Evolutionary conservation across 371 early-diverging fungal species (phyloP), one percentile per base, ranked within the genome.

Genomic region (Mucor mucedo): DNA sequence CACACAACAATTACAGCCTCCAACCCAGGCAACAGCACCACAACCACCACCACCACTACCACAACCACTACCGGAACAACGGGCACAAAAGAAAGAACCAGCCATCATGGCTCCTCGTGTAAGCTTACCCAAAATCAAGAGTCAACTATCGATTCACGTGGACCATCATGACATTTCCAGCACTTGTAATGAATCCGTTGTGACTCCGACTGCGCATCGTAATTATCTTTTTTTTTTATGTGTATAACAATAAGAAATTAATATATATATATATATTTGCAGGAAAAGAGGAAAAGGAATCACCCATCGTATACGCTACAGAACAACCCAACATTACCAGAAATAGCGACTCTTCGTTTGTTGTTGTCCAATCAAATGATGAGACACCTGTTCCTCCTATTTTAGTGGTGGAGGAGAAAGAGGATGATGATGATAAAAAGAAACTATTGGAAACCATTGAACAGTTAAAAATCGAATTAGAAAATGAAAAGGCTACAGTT

Each of bases 401-500:
- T 21, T 1, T 21, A 21, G 52, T 33, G 6, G 6, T 48, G 3
- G 33, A 49, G 11, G 45, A 40, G 30, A 53, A 40, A 10, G 48
- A 54, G n/a, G n/a, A n/a, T n/a, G n/a, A n/a, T n/a, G n/a, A n/a
- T n/a, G n/a, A n/a, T n/a, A n/a, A n/a, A n/a, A n/a, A n/a, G 49
- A 41, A 50, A 28, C 14, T 63, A 29, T 32, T 50, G 21, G 3
- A 21, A 11, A 40, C 29, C 21, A 60, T 61, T 21, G 7, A 38
- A 9, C 44, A 30, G 0, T 41, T 69, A 29, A 57, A 65, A 16
- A 16, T 52, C 7, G 56, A 69, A 32, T 65, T 72, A 4, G 66
- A 72, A 13, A 58, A 52, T 9, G 63, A 72, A 48, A 58, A 40
- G n/a, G 65, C 65, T 3, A 62, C 63, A 4, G 52, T 65, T 3